phyloP scores from a whole-genome alignment of 1,284 basidiomycete species.

The Cronartium ribicola region DNA sequence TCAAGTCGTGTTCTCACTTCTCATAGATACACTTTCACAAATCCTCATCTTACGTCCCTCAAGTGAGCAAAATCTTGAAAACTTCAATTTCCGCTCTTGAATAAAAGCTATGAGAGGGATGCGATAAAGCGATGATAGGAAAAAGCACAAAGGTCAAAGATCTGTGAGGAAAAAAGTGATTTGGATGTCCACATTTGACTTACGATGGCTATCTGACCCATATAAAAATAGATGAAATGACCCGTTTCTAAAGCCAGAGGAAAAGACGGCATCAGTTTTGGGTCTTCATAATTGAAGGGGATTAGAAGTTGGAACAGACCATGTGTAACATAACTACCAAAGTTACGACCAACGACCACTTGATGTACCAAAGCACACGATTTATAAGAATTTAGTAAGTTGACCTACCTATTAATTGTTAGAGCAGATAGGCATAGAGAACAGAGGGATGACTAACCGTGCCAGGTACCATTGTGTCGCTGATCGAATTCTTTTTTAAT shows the following conservation, averaged over 20 bases:
- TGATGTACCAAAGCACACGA: neutral
- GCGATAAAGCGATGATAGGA: neutral
- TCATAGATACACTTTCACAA: neutral
- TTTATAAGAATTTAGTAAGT: too few relatives aligned
- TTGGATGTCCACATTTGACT: neutral
- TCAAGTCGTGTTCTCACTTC: neutral
- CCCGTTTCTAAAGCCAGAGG: slow-evolving; percentile 20
- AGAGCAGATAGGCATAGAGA: neutral
- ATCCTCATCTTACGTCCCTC: neutral
- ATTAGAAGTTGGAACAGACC: slow-evolving; percentile 4
- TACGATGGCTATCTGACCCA: slow-evolving; percentile 41
- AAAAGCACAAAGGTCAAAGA: neutral
- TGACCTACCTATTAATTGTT: too few relatives aligned
- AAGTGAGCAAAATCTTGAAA: neutral
- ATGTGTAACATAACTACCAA: slow-evolving; percentile 41
- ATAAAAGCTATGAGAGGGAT: slow-evolving; percentile 19
- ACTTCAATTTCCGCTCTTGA: slow-evolving; percentile 29
- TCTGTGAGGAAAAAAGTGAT: neutral
- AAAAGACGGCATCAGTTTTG: neutral
- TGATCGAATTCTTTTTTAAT: slow-evolving; percentile 40
- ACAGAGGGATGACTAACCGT: slow-evolving; percentile 20
- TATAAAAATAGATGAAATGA: slow-evolving; percentile 42
- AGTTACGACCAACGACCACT: slow-evolving; percentile 16
- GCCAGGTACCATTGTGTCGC: slow-evolving; percentile 33
- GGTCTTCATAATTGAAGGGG: neutral